Percentiles rank a stretch among this genome's conserved stretches.
Conservation (phyloP, 257 asterid genomes). For the Catharanthus roseus region DNA sequence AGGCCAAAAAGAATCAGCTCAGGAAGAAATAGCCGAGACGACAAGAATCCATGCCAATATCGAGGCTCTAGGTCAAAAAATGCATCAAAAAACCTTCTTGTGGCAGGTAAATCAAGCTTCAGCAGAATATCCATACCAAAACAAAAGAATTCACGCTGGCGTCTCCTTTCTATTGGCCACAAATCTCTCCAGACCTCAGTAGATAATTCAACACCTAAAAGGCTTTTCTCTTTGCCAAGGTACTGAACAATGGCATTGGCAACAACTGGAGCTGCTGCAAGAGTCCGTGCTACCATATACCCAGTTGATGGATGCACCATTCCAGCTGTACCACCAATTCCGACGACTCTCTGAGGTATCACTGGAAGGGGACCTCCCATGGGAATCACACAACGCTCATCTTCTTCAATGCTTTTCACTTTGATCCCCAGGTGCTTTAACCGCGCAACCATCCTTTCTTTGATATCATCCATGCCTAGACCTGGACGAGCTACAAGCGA, state of each 20-base stretch:
- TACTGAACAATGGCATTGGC: slow-evolving; percentile 76
- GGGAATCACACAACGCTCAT: slow-evolving; percentile 86
- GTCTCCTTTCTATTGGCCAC: slow-evolving; percentile 96
- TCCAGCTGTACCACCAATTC: slow-evolving; percentile 99
- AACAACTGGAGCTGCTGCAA: slow-evolving; percentile 91
- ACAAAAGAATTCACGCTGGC: slow-evolving; percentile 92
- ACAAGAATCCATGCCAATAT: slow-evolving; percentile 95
- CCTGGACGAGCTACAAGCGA: slow-evolving; percentile 99
- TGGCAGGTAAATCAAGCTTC: slow-evolving; percentile 76
- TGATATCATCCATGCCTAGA: slow-evolving; percentile 70
- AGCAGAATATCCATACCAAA: slow-evolving; percentile 93
- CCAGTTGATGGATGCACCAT: slow-evolving; percentile 99
- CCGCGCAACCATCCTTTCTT: slow-evolving; percentile 90
- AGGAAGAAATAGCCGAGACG: slow-evolving; percentile 84
- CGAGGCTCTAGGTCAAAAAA: slow-evolving; percentile 90
- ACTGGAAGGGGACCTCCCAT: slow-evolving; percentile 99
- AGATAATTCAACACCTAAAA: slow-evolving; percentile 52
- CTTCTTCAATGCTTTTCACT: slow-evolving; percentile 88
- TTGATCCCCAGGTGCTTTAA: slow-evolving; percentile 75
- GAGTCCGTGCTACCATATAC: slow-evolving; percentile 96
- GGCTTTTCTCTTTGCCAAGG: slow-evolving; percentile 43
- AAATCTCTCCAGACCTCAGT: slow-evolving; percentile 82
- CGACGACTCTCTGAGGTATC: slow-evolving; percentile 84
- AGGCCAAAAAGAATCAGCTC: slow-evolving; percentile 75
- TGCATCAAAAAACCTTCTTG: slow-evolving; percentile 84